phyloP scores from a whole-genome alignment of 1,139 yeast genomes.

The Kodamaea sp. region DNA sequence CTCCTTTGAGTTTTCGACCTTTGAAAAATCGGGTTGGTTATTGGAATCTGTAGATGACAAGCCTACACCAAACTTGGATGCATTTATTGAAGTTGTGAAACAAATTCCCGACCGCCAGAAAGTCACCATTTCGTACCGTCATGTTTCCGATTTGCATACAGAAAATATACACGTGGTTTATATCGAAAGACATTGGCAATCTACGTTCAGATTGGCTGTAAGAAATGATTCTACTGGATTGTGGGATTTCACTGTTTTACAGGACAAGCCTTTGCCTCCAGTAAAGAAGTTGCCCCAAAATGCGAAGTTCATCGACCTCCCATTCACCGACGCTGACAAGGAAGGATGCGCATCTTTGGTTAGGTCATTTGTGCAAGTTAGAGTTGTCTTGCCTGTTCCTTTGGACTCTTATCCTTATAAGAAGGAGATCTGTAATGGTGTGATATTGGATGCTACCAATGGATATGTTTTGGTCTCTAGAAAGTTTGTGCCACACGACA shows the following conservation, averaged over 20 bases:
- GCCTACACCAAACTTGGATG: conserved; percentile 70
- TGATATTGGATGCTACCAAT: conserved; percentile 73
- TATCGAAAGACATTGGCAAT: conserved; percentile 85
- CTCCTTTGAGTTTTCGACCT: conserved; percentile 65
- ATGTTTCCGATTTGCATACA: conserved; percentile 78
- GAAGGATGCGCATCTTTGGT: conserved; percentile 53
- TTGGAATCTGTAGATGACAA: conserved; percentile 75
- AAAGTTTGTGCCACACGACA: conserved; percentile 78
- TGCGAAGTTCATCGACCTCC: conserved; percentile 73
- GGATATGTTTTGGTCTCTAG: conserved; percentile 85
- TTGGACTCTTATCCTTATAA: conserved; percentile 73
- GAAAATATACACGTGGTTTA: conserved; percentile 63
- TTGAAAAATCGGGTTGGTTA: conserved; percentile 67
- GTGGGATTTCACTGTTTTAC: conserved; percentile 80
- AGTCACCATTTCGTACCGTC: conserved; percentile 73
- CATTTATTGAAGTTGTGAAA: conserved; percentile 78
- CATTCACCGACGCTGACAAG: conserved; percentile 49
- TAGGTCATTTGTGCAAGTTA: conserved; percentile 66
- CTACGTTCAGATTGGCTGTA: conserved; percentile 67
- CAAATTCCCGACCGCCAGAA: conserved; percentile 73
- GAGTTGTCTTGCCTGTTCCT: conserved; percentile 64
- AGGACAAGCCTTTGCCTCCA: conserved; percentile 61
- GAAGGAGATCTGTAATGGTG: conserved; percentile 69
- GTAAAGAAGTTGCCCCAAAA: conserved; percentile 48
- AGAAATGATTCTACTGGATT: conserved; percentile 82